Base-by-base conservation (phyloP, 208 protist species). In the Leishmania aethiopica region DNA sequence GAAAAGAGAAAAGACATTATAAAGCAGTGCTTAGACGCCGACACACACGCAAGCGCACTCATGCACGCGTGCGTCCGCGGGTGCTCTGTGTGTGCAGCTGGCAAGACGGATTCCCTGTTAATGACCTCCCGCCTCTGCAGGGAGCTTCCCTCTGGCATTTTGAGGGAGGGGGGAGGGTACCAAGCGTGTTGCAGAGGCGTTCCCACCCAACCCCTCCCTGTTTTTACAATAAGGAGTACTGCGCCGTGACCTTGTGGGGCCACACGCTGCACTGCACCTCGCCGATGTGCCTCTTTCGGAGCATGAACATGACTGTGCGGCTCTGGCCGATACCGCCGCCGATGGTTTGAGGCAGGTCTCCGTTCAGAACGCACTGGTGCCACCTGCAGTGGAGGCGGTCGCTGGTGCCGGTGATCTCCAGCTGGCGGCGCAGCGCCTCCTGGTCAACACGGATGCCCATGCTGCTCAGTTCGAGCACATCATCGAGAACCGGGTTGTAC, bases 371-470 rank as follows among this genome's bases (percentile, higher is more conserved):
- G 62, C 83, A 76, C 84, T 97, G 88, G 71, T 98, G 96, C 89
- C 91, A 98, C 11, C 59, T 69, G 59, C 90, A 88, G 69, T 91
- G 77, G 59, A 94, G 77, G 66, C 91, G 91, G n/a, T 93, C 86
- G 59, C 91, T 88, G 79, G 89, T 84, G 19, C 88, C 88, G n/a
- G 86, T 90, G 60, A 96, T 85, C 45, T 93, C 78, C 11, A 98
- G 84, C 88, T 98, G 96, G 37, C 86, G 86, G 42, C 87, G 75
- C 47, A 98, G 84, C 35, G 94, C 89, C 47, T 94, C 94, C 37
- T 87, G 71, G 82, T 98, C 92, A 32, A 98, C 96, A 79, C 96
- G 92, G 85, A 98, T 98, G 75, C 96, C 96, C 96, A 98, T 98
- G 78, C 90, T 95, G 82, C 91, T 95, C 28, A 98, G 86, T 88